Evolutionary conservation across 2,329 filamentous ascomycete genomes (phyloP).

Genomic region (Gnomoniopsis smithogilvyi): DNA sequence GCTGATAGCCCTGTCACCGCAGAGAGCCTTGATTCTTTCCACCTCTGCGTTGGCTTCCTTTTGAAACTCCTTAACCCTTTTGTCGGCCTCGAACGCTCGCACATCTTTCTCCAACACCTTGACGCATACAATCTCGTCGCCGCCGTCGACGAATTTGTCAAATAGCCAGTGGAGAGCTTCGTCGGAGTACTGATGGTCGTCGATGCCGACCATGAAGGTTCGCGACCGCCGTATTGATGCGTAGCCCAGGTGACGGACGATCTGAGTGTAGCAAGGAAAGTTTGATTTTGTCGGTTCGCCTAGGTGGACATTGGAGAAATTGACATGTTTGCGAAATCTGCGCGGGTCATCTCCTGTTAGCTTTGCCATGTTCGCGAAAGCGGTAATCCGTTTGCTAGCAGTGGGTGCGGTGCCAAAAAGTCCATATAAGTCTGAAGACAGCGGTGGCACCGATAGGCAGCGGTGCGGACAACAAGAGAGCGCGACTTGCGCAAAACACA

Average conservation of each 20-base stretch:
- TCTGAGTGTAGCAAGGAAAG: slow-evolving; percentile 71
- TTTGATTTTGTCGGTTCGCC: slow-evolving; percentile 59
- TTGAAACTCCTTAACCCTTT: slow-evolving; percentile 53
- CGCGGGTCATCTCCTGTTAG: slow-evolving; percentile 39
- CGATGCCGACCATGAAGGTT: slow-evolving; percentile 86
- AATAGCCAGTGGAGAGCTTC: slow-evolving; percentile 91
- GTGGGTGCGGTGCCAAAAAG: background rate
- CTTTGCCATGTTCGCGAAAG: slow-evolving; percentile 33
- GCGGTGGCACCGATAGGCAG: background rate
- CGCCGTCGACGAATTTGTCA: slow-evolving; percentile 88
- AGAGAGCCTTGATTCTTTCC: slow-evolving; percentile 74
- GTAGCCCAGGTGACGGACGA: slow-evolving; percentile 83
- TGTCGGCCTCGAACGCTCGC: slow-evolving; percentile 60
- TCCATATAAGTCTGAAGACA: background rate
- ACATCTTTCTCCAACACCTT: slow-evolving; percentile 82
- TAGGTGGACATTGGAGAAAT: slow-evolving; percentile 57
- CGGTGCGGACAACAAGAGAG: background rate
- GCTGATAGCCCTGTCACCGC: slow-evolving; percentile 75
- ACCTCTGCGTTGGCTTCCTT: slow-evolving; percentile 73
- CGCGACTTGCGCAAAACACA: background rate
- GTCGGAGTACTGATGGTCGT: slow-evolving; percentile 88
- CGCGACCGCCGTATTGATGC: slow-evolving; percentile 75
- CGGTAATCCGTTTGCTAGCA: background rate
- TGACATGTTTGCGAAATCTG: slow-evolving; percentile 59
- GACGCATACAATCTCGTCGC: slow-evolving; percentile 89